Evolutionary conservation across 1,284 basidiomycete species (phyloP).

Genomic region (Stereum hirsutum): DNA sequence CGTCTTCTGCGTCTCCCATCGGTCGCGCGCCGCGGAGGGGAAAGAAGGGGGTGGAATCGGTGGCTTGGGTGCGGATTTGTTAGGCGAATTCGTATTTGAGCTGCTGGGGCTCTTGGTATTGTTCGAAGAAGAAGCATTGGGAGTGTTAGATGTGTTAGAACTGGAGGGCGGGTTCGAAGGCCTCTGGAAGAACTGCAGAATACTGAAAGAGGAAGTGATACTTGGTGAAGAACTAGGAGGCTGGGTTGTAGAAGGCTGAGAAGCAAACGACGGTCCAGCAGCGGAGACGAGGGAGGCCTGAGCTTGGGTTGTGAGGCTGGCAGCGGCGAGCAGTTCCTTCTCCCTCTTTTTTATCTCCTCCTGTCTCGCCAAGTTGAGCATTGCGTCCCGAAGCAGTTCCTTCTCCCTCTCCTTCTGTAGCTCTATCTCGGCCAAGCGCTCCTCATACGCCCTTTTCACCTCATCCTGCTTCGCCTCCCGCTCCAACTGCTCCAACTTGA

Average conservation of each 20-base stretch:
- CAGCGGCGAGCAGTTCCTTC: constrained; percentile 21
- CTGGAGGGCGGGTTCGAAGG: neutral
- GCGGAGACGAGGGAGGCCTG: no score
- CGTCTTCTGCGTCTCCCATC: constrained; percentile 22
- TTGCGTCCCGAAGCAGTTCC: constrained; percentile 19
- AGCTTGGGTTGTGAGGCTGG: neutral
- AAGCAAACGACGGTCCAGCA: no score
- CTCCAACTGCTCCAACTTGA: constrained; percentile 19
- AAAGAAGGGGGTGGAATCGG: neutral
- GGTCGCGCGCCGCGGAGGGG: constrained; percentile 8
- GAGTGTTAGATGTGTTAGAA: neutral
- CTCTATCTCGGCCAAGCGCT: constrained; percentile 22
- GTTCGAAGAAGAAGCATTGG: neutral
- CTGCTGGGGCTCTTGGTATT: neutral
- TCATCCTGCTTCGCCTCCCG: constrained; percentile 24
- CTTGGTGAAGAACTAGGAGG: neutral
- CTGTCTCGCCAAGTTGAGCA: constrained; percentile 18
- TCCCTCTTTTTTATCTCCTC: constrained; percentile 22
- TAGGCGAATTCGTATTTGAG: neutral
- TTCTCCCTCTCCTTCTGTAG: constrained; percentile 16
- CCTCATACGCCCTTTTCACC: constrained; percentile 22
- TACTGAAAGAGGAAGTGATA: neutral
- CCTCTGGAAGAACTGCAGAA: neutral
- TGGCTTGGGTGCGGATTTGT: neutral
- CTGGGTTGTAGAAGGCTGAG: neutral